Evolutionary conservation across 805 yeast species (phyloP), one percentile per base, ranked within the genome.

Genomic region (Cyberlindnera saturnus): DNA sequence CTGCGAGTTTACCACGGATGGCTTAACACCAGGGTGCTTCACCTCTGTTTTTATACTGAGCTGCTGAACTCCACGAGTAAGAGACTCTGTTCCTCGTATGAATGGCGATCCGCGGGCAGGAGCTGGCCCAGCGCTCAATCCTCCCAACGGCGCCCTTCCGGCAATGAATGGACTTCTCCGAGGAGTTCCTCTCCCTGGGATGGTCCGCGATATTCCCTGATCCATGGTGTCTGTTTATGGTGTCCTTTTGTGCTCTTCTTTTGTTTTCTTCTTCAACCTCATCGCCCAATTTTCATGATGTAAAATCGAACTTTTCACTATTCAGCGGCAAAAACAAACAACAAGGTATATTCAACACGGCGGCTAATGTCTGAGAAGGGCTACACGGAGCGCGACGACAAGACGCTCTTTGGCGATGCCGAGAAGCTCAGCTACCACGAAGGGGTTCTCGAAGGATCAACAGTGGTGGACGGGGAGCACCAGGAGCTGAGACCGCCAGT

Each of bases 1-100:
- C 43, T 77, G 81, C 3, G 96, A 82, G 5, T 89, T 82, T 19
- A 81, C 63, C 0, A 61, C 59, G 0, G 97, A 89, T 0, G 97
- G 95, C 48, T 81, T 73, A 2, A 85, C 68, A 3, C 85, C 89
- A 0, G 81, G 81, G 33, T 55, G 59, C 32, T 49, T 52, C 38
- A 47, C 35, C 26, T 50, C 32, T 6, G 30, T 40, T n/a, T 48
- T 16, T 1, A 28, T 32, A 32, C 17, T 38, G 36, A 35, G 42
- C 29, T 33, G 46, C 39, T 39, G 45, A 40, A 28, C 38, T 38
- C 14, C 36, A 30, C 23, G n/a, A 8, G 20, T 32, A 3, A 47
- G 32, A 3, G 42, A 34, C 18, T 26, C 32, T 9, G 32, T 9
- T 17, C 39, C 33, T 37, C 33, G 18, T 20, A 37, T 16, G 30